Base-by-base conservation (phyloP, 495 filamentous ascomycete genomes). In the Aspergillus funiculosus region DNA sequence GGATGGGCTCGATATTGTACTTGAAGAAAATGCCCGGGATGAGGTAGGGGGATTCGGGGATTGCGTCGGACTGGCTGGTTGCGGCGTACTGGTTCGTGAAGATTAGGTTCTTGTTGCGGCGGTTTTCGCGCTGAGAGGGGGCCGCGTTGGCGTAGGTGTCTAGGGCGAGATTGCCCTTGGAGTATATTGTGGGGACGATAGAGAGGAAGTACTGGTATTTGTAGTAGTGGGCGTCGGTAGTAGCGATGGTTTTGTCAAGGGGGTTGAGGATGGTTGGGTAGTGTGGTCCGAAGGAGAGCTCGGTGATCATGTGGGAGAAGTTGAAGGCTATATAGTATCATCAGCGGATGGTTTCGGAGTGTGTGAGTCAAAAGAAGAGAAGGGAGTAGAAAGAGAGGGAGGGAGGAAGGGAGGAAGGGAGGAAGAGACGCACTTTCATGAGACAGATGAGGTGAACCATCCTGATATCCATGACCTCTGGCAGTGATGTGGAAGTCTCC, bases 151-250 rank as follows among this genome's bases (percentile, higher is more conserved):
- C 62, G 39, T 67, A 69, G 21, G 56, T 57, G 45, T 74, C 62
- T 4, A 67, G 54, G 18, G 67, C 76, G 47, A 75, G 67, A 17
- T 67, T 71, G 29, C 81, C 80, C 22, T 66, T 64, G 43, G 82
- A 84, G 74, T 97, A 99, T 61, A 88, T 77, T n/a, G 92, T 99
- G 0, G 92, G 92, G 1, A 99, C 92, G 28, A 99, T 72, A 45
- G 88, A 95, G 63, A 95, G 81, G 75, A 92, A 97, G 78, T 99
- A 99, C 71, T 99, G 92, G 75, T 83, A 96, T 68, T 91, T 92
- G 77, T 86, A 83, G 75, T 96, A 97, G 74, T 96, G 76, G 38
- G 56, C 42, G 15, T 72, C 53, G n/a, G 86, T 90, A 1, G 75
- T 67, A 58, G 89, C 82, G 61, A 89, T 80, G 40, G 92, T 95